A percentile compares a stretch with the other conserved stretches of the same genome.
Evolutionary conservation across 2,329 filamentous ascomycete species (phyloP).

Genomic region (Cytospora chrysosperma): DNA sequence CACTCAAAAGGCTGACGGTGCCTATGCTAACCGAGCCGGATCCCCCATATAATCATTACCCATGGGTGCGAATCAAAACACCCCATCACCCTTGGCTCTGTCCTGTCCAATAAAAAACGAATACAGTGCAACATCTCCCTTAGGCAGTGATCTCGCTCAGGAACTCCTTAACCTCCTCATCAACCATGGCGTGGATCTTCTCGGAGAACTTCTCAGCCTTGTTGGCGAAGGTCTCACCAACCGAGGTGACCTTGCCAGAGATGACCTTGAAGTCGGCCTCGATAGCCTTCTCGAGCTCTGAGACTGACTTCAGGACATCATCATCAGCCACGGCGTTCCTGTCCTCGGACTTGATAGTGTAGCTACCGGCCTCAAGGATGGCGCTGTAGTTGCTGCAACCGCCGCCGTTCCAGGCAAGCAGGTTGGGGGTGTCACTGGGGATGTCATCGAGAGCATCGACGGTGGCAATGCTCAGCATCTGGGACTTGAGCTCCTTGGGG

Average conservation of each 20-base stretch:
- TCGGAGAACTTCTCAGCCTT: conserved; percentile 62
- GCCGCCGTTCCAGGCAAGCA: conserved; percentile 98
- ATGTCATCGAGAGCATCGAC: conserved; percentile 76
- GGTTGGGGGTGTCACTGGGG: conserved; percentile 82
- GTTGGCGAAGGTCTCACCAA: conserved; percentile 49
- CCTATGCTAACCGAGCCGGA: conserved; percentile 6
- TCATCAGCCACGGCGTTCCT: conserved; percentile 45
- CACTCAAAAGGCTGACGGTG: background rate
- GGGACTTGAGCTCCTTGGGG: conserved; percentile 90
- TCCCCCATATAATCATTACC: background rate
- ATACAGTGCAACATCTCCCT: conserved; percentile 11
- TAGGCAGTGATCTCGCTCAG: conserved; percentile 50
- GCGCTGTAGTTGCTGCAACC: conserved; percentile 86
- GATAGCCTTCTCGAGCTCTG: conserved; percentile 60
- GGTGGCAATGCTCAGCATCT: conserved; percentile 81
- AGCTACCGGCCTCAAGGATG: conserved; percentile 73
- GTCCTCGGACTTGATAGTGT: conserved; percentile 51
- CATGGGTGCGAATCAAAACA: conserved; percentile 1
- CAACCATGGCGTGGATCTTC: conserved; percentile 62
- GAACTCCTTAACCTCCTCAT: conserved; percentile 61
- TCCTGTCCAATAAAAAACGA: background rate
- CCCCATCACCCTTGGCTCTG: background rate
- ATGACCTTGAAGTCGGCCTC: conserved; percentile 61
- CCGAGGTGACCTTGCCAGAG: conserved; percentile 56
- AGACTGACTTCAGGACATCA: conserved; percentile 44